These are phyloP conservation scores for Saussurea involucrata DNA, from an alignment of 129 eudicot species.

Conservation along the genomic window DNA sequence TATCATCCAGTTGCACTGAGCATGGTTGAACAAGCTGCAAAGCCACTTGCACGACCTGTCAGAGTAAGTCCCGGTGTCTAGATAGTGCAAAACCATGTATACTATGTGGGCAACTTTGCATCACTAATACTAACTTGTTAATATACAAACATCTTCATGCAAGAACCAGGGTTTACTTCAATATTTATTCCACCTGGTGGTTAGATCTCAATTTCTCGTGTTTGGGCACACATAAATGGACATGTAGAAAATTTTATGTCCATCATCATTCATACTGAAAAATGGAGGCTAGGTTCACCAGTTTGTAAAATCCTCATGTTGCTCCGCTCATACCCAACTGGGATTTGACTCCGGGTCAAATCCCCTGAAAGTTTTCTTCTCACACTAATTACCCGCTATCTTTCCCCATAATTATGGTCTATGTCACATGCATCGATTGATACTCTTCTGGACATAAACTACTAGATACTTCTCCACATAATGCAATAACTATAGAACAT, in stretches of 20 bases:
- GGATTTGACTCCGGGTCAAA: not conserved
- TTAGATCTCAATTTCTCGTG: not conserved
- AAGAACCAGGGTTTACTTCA: not conserved
- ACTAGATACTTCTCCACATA: not conserved
- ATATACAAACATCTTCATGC: not conserved
- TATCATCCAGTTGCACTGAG: constrained; percentile 80
- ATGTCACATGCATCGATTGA: not conserved
- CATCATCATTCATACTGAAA: not conserved
- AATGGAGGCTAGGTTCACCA: not conserved
- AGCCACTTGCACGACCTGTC: constrained; percentile 93
- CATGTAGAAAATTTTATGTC: not conserved
- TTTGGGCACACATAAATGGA: not conserved
- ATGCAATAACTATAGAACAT: not conserved
- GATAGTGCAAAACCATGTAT: constrained; percentile 3
- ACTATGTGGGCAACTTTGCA: not conserved
- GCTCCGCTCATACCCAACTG: not conserved
- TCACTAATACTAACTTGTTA: not conserved
- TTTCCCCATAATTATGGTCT: not conserved
- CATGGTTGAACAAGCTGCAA: constrained; percentile 98
- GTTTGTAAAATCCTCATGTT: not conserved
- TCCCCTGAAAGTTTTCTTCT: not conserved
- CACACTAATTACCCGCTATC: not conserved
- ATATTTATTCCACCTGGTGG: not conserved
- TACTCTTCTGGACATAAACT: not conserved
- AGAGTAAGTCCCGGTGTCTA: constrained; percentile 49